Base-by-base conservation (phyloP, 805 yeast species). In the Candida hungchunana region DNA sequence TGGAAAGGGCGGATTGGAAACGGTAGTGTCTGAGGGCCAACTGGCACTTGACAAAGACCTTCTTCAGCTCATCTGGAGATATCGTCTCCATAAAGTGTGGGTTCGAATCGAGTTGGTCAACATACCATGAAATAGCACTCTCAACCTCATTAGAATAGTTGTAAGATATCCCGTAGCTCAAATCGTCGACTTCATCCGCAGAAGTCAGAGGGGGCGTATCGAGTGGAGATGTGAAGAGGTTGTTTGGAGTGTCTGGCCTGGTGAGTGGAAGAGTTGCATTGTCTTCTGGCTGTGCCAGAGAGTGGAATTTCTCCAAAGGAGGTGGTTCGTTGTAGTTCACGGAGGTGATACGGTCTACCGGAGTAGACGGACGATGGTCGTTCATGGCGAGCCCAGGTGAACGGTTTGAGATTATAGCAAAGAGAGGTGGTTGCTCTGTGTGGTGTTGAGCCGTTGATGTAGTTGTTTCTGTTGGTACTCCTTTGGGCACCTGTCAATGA, bases 1-100 rank as follows among this genome's bases (percentile, higher is more conserved):
- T 46, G 21, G 40, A 28, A 11, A 51, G 35, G 4, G 45, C 31
- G 20, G 42, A 46, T 29, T 50, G 55, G 28, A 51, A 34, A n/a
- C 44, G 44, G 26, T 42, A 45, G 29, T 51, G 53, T 19, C 42
- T 36, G 21, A 51, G 28, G 2, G 45, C 37, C 5, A 33, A 21
- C 18, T 48, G 39, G 23, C 50, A 48, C 36, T 39, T 39, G 25
- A 22, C 30, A 12, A 39, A 28, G 5, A 26, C 40, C 13, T 12
- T 18, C 32, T 29, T 32, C 15, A 39, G 32, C 5, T 29, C 32
- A 3, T 11, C 26, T 7, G 40, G 24, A 10, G 40, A 17, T 8
- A 39, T 8, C 9, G 26, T 14, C 18, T 29, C 23, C 10, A 24
- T 12, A 20, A 36, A 28, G 3, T n/a, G 8, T 8, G 33, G 36